Conservation (phyloP, 2,329 filamentous ascomycete genomes). For the Hymenoscyphus infarciens region DNA sequence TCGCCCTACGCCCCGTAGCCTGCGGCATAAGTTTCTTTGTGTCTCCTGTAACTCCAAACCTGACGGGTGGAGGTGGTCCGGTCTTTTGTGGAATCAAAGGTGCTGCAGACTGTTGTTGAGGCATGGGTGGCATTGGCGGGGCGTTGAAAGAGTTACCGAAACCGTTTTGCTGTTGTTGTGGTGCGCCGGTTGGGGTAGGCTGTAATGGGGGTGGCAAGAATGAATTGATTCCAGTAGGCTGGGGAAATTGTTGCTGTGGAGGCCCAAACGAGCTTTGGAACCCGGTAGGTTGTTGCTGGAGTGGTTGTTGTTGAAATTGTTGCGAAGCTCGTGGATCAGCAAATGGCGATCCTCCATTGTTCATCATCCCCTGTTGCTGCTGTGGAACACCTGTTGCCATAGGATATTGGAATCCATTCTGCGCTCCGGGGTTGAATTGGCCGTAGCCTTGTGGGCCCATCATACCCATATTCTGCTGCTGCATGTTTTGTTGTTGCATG, state of each 20-base stretch:
- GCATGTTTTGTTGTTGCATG: constrained; percentile 41
- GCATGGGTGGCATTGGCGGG: constrained; percentile 47
- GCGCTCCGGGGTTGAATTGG: constrained; percentile 29
- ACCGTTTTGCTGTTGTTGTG: constrained; percentile 46
- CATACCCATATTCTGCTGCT: constrained; percentile 40
- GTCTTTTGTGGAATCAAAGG: constrained; percentile 75
- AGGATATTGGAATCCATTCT: constrained; percentile 30
- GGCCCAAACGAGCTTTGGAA: constrained; percentile 44
- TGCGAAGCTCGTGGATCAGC: constrained; percentile 51
- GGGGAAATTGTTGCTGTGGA: constrained; percentile 37
- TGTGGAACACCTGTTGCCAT: constrained; percentile 27
- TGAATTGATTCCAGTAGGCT: constrained; percentile 48
- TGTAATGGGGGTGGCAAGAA: constrained; percentile 58
- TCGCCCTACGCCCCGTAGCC: constrained; percentile 83
- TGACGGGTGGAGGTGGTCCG: constrained; percentile 79
- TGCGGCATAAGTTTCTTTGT: constrained; percentile 79
- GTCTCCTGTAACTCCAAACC: constrained; percentile 75
- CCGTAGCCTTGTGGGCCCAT: constrained; percentile 33
- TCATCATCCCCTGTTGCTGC: constrained; percentile 38
- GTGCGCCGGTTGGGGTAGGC: constrained; percentile 54
- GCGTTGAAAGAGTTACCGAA: constrained; percentile 43
- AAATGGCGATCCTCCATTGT: constrained; percentile 47
- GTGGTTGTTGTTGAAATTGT: constrained; percentile 40
- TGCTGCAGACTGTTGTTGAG: constrained; percentile 54
- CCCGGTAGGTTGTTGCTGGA: constrained; percentile 48